These are phyloP conservation scores for Calonectria pauciramosa DNA, from an alignment of 2,329 filamentous ascomycete genomes.

Conservation along the genomic window DNA sequence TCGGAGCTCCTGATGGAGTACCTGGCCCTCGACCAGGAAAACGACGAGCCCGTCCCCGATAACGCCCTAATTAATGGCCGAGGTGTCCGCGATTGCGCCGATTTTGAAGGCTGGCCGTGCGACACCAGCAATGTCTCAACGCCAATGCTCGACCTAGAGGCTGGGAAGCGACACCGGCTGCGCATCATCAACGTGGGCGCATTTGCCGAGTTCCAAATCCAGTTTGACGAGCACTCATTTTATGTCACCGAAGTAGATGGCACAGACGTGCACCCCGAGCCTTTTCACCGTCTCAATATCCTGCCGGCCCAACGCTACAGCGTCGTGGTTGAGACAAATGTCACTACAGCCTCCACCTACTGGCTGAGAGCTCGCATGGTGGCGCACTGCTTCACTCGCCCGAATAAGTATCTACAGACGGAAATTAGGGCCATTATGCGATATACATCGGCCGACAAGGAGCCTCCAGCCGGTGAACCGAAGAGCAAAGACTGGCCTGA, in stretches of 20 bases:
- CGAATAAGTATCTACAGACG: slow-evolving; percentile 48
- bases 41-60: slow-evolving; percentile 76
- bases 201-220: slow-evolving; percentile 80
- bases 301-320: slow-evolving; percentile 81
- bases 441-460: slow-evolving; percentile 34
- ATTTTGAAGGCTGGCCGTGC: slow-evolving; percentile 58
- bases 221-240: slow-evolving; percentile 76
- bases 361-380: slow-evolving; percentile 72
- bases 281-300: slow-evolving; percentile 73
- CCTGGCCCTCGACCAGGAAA: slow-evolving; percentile 66
- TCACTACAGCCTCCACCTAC: slow-evolving; percentile 66
- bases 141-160: slow-evolving; percentile 61
- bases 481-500: slow-evolving; percentile 65
- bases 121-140: slow-evolving; percentile 54
- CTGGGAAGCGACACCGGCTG: slow-evolving; percentile 72
- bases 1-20: slow-evolving; percentile 66
- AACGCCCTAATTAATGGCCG: slow-evolving; percentile 74
- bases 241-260: slow-evolving; percentile 79
- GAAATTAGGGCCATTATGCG: slow-evolving; percentile 50
- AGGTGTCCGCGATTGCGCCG: slow-evolving; percentile 50
- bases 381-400: slow-evolving; percentile 53
- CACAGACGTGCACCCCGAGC: slow-evolving; percentile 71
- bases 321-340: slow-evolving; percentile 73
- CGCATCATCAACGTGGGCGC: slow-evolving; percentile 79
- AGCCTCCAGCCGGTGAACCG: slow-evolving; percentile 34